Percentiles rank a stretch among this genome's conserved stretches.
Evolutionary conservation across 352 stramenopile genomes (phyloP).

Genomic region (Phytophthora rubi): DNA sequence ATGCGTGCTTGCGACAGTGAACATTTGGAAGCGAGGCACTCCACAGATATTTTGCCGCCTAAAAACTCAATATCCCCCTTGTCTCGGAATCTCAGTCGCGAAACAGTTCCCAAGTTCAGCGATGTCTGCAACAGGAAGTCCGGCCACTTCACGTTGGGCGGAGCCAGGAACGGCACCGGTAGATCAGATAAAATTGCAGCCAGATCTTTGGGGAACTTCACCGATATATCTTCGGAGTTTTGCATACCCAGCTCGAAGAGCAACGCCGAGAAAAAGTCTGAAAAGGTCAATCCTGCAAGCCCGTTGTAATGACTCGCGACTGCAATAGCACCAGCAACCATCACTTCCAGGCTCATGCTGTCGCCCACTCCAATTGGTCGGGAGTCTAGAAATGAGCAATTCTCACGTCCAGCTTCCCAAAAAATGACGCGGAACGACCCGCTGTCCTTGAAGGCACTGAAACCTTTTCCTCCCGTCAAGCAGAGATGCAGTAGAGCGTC

Average conservation of each 20-base stretch:
- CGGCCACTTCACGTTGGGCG: not conserved
- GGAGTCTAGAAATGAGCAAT: not conserved
- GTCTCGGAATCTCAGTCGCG: not conserved
- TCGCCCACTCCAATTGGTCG: too few species aligned
- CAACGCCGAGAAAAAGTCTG: not conserved
- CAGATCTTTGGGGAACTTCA: not conserved
- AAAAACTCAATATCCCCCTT: not conserved
- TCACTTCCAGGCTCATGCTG: not conserved
- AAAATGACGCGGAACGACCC: too few species aligned
- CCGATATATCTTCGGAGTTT: not conserved
- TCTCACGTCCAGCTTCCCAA: not conserved
- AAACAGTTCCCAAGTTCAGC: slow-evolving; percentile 1
- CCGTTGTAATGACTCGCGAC: not conserved
- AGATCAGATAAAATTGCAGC: not conserved
- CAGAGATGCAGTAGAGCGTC: not conserved
- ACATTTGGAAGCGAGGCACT: not conserved
- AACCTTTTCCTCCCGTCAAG: not conserved
- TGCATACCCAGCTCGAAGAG: not conserved
- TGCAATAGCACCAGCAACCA: not conserved
- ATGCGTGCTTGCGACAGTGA: not conserved
- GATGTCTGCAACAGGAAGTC: not conserved
- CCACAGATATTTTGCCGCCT: not conserved
- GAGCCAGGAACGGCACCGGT: not conserved
- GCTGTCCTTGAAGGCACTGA: not conserved
- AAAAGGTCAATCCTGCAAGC: not conserved